Evolutionary conservation across 352 stramenopile genomes (phyloP), one percentile per base, ranked within the genome.

Genomic region (Albugo candida): DNA sequence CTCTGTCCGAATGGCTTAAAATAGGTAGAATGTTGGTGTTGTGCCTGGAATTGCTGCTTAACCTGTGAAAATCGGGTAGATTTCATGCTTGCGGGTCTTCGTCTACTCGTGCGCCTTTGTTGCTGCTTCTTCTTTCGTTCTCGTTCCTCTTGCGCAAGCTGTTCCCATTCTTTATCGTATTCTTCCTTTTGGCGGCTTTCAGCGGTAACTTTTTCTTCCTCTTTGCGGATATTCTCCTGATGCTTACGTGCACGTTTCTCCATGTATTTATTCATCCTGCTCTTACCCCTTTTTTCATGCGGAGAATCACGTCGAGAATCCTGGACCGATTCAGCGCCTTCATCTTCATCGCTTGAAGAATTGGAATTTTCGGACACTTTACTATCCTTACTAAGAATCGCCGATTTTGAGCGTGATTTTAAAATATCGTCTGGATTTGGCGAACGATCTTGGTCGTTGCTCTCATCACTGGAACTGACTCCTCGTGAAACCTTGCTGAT

Each of bases 261-360:
- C 78, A 92, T 92, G 56, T 92, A 92, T 46, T 83, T 67, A 45
- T 92, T 92, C 78, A 92, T 92, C 19, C 78, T 75, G 42, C 67
- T 86, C 53, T 80, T 80, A 24, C 65, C 79, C 12, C 57, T 60
- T 11, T 50, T 31, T 31, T 8, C 24, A 31, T 43, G 31, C 3
- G 39, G 31, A 27, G 39, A 31, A 31, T 8, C 8, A 8, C 3
- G 24, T 31, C 45, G 16, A 36, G 16, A 3, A 24, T 43, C 38
- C 3, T 43, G 17, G 8, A 24, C 3, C 3, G 38, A 43, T 3
- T 43, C 38, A 6, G 27, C 46, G 11, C 2, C 46, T 36, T 44
- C 46, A 38, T 18, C 41, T 49, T 52, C 47, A 14, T 52, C 47
- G 41, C 49, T 31, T 42, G n/a, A 11, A 6, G 46, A 19, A 17